A percentile compares a stretch with the other conserved stretches of the same genome.
Evolutionary conservation across 2,329 filamentous ascomycete genomes (phyloP).

Genomic region (Aspergillus niger): DNA sequence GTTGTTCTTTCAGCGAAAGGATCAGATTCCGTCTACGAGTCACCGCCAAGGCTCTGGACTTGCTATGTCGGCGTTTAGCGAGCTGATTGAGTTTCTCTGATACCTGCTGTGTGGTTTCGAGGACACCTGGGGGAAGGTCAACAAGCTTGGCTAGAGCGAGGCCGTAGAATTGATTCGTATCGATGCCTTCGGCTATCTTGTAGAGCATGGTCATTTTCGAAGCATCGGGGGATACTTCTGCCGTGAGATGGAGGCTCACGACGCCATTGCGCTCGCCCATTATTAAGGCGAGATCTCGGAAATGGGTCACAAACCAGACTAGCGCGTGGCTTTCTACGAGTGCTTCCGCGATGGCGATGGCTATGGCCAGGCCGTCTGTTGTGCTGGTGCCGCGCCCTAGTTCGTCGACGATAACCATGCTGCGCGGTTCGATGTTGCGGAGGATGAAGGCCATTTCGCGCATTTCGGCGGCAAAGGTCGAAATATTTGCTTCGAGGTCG

Average conservation of each 20-base stretch:
- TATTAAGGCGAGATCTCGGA: constrained; percentile 76
- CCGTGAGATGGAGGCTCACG: constrained; percentile 76
- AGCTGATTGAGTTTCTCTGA: constrained; percentile 63
- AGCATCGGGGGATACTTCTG: constrained; percentile 61
- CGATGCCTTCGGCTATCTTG: constrained; percentile 71
- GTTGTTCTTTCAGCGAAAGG: constrained; percentile 69
- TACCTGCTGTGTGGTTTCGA: constrained; percentile 68
- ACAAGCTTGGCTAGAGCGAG: constrained; percentile 76
- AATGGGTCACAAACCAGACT: constrained; percentile 95
- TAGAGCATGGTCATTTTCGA: constrained; percentile 84
- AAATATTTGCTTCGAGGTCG: constrained; percentile 85
- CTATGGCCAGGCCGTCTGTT: constrained; percentile 83
- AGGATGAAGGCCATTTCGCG: constrained; percentile 92
- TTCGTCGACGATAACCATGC: constrained; percentile 85
- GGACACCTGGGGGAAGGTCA: constrained; percentile 67
- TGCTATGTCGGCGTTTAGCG: constrained; percentile 60
- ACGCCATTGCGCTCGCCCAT: constrained; percentile 76
- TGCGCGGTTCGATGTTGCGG: constrained; percentile 73
- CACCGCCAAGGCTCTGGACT: constrained; percentile 60
- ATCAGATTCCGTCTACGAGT: constrained; percentile 71
- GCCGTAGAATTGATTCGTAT: constrained; percentile 76
- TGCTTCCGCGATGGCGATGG: constrained; percentile 85
- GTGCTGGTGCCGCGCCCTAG: constrained; percentile 89
- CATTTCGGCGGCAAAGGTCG: constrained; percentile 94
- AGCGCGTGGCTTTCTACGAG: constrained; percentile 75